Conservation (phyloP, 192 early-diverging fungal species). For the Gamsiella multidivaricata region DNA sequence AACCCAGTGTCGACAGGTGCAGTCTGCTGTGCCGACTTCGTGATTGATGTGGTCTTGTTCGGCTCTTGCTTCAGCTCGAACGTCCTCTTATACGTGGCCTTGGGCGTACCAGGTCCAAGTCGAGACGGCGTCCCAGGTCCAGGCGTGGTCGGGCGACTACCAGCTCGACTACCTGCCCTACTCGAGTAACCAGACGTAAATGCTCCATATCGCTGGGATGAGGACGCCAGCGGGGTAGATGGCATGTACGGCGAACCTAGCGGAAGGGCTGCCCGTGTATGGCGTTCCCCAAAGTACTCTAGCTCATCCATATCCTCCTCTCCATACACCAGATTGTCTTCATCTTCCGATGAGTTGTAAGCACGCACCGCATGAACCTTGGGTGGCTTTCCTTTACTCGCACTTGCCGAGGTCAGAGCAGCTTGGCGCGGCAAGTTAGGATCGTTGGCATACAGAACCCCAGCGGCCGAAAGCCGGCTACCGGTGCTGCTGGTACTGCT, state of each 20-base stretch:
- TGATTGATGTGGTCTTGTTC: not conserved
- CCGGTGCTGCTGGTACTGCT: conserved; percentile 11
- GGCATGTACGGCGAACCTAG: conserved; percentile 50
- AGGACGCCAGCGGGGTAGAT: conserved; percentile 29
- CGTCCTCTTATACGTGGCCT: conserved; percentile 18
- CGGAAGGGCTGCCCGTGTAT: conserved; percentile 17
- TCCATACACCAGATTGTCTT: conserved; percentile 9
- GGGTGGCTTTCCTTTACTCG: conserved; percentile 8
- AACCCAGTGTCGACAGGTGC: conserved; percentile 26
- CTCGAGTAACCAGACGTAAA: conserved; percentile 44
- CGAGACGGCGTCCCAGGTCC: conserved; percentile 39
- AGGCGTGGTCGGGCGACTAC: conserved; percentile 46
- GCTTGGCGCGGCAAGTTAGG: conserved; percentile 18
- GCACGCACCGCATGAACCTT: not conserved
- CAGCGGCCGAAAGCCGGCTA: not conserved
- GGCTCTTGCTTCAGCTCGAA: conserved; percentile 18
- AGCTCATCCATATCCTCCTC: conserved; percentile 37
- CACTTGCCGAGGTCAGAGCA: not conserved
- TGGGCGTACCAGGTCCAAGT: conserved; percentile 44
- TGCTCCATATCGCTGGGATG: conserved; percentile 15
- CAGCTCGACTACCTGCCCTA: conserved; percentile 31
- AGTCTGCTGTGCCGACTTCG: not conserved
- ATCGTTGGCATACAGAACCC: conserved; percentile 27
- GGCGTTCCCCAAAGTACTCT: conserved; percentile 50
- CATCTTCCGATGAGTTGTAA: not conserved